A percentile compares a stretch with the other conserved stretches of the same genome.
These are phyloP conservation scores for Eucalyptus sp. DNA, from an alignment of 345 rosid genomes.

Conservation along the genomic window DNA sequence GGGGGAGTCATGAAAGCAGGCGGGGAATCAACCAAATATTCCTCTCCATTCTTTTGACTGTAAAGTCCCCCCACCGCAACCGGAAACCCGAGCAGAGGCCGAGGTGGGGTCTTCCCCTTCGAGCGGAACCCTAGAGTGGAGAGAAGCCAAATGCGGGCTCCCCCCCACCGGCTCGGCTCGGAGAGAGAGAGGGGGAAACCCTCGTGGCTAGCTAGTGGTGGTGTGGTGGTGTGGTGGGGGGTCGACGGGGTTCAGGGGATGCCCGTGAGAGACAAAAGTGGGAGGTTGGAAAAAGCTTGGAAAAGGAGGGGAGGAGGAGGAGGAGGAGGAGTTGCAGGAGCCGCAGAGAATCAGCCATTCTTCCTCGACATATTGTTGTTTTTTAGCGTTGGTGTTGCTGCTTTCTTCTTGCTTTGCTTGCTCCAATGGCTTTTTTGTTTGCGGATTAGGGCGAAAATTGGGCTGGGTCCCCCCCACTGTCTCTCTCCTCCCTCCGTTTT, in stretches of 20 bases:
- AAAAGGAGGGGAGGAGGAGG: not conserved
- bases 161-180: not conserved
- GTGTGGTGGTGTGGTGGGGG: not conserved
- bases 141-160: not conserved
- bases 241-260: not conserved
- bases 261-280: not conserved
- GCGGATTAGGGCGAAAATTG: not conserved
- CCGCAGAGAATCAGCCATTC: not conserved
- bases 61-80: not conserved
- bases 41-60: not conserved
- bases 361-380: not conserved
- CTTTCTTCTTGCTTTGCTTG: not conserved
- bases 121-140: not conserved
- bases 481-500: not conserved
- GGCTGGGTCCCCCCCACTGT: not conserved
- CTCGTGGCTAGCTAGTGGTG: not conserved
- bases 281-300: not conserved
- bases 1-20: not conserved
- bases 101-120: not conserved
- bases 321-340: not conserved
- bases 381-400: not conserved
- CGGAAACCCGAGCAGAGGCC: not conserved
- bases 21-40: constrained; percentile 7
- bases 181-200: not conserved
- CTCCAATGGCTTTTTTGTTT: not conserved